Percentiles rank a stretch among this genome's conserved stretches.
Conservation (phyloP, 495 filamentous ascomycete genomes). For the Barbatosphaeria neglecta region DNA sequence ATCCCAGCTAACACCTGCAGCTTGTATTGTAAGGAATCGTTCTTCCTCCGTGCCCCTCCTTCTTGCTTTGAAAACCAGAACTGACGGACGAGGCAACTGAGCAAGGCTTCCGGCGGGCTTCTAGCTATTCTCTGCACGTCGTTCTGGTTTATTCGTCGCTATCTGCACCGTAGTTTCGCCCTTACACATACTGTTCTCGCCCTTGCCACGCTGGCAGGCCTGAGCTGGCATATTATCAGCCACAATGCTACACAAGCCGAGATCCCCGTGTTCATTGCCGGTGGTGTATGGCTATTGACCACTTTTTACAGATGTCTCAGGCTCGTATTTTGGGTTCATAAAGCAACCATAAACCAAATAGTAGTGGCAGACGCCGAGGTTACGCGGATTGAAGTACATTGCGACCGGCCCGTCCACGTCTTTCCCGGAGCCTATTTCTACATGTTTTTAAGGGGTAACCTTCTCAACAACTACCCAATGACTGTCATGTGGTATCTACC, state of each 20-base stretch:
- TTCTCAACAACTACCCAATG: not conserved
- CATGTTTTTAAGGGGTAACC: not conserved
- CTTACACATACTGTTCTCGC: not conserved
- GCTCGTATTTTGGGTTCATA: not conserved
- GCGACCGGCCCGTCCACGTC: not conserved
- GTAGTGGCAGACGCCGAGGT: not conserved
- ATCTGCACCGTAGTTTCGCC: not conserved
- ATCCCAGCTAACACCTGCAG: not conserved
- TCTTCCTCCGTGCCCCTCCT: not conserved
- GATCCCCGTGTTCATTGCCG: not conserved
- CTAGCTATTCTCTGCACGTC: not conserved
- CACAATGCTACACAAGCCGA: not conserved
- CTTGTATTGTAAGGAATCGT: not conserved
- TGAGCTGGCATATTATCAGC: not conserved
- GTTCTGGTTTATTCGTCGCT: not conserved
- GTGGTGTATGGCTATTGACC: not conserved
- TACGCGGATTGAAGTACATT: not conserved
- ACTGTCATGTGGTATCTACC: not conserved
- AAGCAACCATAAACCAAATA: not conserved
- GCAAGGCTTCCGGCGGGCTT: not conserved
- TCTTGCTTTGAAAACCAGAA: not conserved
- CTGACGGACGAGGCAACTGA: not conserved
- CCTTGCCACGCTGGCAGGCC: not conserved
- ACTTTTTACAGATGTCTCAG: not conserved
- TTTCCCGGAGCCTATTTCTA: not conserved